Evolutionary conservation across 2,329 filamentous ascomycete species (phyloP), one percentile per base, ranked within the genome.

Genomic region (Ophiostoma sp.): DNA sequence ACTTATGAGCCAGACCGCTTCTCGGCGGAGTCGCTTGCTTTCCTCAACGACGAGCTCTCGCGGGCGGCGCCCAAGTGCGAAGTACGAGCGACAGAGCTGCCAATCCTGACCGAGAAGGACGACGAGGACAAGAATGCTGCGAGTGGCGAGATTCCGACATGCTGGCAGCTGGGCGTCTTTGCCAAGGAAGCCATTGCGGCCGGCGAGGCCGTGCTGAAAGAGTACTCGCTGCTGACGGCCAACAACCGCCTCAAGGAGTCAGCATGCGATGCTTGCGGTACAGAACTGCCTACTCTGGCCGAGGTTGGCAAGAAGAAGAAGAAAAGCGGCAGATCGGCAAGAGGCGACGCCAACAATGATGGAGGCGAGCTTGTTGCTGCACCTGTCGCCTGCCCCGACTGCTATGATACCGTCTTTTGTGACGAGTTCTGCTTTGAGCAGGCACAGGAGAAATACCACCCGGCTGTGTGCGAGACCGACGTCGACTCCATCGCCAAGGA

Each of bases 201-300:
- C 0, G 93, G 92, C 11, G 92, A 97, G 80, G 85, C 87, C 6
- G 90, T 98, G 1, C 87, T 99, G 39, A 85, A 89, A 66, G 96
- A 99, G 79, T 93, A 92, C 75, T 96, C 94, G 9, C 87, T 97
- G 8, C 84, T 99, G 55, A 97, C 95, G 1, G 95, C 93, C 63
- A 96, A 95, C 77, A 96, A 96, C 80, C 90, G 94, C 39, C 87
- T 96, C 15, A 94, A 97, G 79, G 94, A 97, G 75, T 87, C 92
- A 4, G 87, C 95, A 39, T 98, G 95, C 81, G 95, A 98, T 81
- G 94, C 94, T 17, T 98, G 95, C 81, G 94, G 94, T 78, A 86
- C 88, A 8, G 88, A 89, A 31, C 86, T 97, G 6, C 93, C 92
- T 0, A 86, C 87, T 0, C 83, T 93, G 33, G 83, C 83, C 31